Evolutionary conservation across 768 basidiomycete species (phyloP), one percentile per base, ranked within the genome.

Genomic region (Auriscalpium microsporum): DNA sequence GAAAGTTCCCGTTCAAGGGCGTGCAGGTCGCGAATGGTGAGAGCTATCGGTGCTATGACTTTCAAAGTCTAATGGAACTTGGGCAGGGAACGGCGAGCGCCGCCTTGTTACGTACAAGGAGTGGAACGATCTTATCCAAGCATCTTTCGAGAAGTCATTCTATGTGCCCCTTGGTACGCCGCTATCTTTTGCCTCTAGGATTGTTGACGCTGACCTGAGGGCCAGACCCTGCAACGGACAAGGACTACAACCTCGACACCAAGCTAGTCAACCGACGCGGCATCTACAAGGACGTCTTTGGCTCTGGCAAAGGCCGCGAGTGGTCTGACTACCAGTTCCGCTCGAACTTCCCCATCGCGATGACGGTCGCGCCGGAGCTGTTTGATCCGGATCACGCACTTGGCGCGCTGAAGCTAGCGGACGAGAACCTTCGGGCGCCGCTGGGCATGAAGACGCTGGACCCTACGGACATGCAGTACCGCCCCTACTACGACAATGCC

Each of bases 281-380:
- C 5, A 95, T 97, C 66, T 99, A 98, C 78, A 99, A 99, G 76
- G 96, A 99, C 67, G 92, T 98, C 8, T 87, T 87, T 62, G 92
- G 94, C 42, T 94, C 96, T 10, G 90, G 90, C 0, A 65, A 76
- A 48, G 88, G 84, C 10, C 80, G 91, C 54, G 90, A 95, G 70
- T 97, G 93, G 93, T 90, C 93, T 6, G 94, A 99, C 71, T 99
- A 98, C 69, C 96, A 98, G 70, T 79, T 96, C 61, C 80, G 94
- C 57, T 81, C 84, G 64, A 96, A 97, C 71, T 95, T 93, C 76
- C 86, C 94, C 4, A 87, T 97, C 56, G 91, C 96, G 0, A 97
- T 98, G 94, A 80, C 87, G 2, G 94, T 98, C 46, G 96, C 96
- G 1, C 95, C 95, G 9, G 96, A 98, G 68, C 71, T 99, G 47